phyloP scores from a whole-genome alignment of 305 asterid genomes.

The Fraxinus dipetala region DNA sequence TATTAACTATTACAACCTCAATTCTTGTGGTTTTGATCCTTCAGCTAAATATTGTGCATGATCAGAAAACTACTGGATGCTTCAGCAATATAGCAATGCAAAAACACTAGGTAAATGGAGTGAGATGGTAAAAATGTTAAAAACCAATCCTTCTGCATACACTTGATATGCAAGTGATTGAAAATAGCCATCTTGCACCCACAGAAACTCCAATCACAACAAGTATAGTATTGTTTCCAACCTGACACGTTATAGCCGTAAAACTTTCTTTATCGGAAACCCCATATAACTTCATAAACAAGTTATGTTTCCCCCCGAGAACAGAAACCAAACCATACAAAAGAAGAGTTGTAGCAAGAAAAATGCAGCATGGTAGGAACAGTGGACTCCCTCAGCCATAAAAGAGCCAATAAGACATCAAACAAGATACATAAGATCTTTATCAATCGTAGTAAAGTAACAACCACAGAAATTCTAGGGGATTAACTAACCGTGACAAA shows the following conservation, averaged over 20 bases:
- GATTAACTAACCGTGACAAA: constrained; percentile 74
- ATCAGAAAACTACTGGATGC: constrained; percentile 5
- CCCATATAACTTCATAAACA: not conserved
- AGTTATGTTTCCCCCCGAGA: not conserved
- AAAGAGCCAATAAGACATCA: not conserved
- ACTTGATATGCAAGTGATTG: not conserved
- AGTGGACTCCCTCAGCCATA: constrained; percentile 8
- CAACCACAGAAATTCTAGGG: constrained; percentile 11
- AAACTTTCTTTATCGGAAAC: constrained; percentile 5
- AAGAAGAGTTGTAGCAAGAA: constrained; percentile 6
- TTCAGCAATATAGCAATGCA: not conserved
- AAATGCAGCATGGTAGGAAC: not conserved
- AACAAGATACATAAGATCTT: not conserved
- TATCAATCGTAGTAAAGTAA: not conserved
- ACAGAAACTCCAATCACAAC: not conserved
- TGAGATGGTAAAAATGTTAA: not conserved
- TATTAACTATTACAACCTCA: not conserved
- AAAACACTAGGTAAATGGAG: not conserved
- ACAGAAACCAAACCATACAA: constrained; percentile 19
- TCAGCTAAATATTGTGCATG: constrained; percentile 7
- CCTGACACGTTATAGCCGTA: not conserved
- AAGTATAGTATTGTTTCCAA: not conserved
- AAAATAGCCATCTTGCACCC: not conserved
- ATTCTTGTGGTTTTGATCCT: not conserved
- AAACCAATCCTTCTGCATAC: constrained; percentile 5